Percentiles rank a stretch among this genome's conserved stretches.
Evolutionary conservation across 2,329 filamentous ascomycete species (phyloP).

Genomic region (Hysterium pulicare): DNA sequence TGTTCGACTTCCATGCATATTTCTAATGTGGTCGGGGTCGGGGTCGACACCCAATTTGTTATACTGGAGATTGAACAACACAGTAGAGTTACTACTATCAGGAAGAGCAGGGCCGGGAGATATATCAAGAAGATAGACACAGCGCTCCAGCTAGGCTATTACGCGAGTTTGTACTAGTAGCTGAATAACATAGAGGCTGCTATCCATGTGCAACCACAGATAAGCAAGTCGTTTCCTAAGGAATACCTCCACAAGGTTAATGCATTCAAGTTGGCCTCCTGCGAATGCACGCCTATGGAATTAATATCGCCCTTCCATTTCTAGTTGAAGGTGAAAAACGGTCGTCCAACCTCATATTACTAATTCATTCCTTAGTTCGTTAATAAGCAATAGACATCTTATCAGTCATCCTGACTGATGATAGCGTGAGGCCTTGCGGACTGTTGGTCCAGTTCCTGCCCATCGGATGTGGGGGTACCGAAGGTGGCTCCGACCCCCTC

Average conservation of each 20-base stretch:
- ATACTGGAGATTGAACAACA: neutral
- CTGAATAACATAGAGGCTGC: conserved; percentile 14
- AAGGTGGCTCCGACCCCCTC: no score
- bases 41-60: no score
- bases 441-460: no score
- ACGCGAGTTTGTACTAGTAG: conserved; percentile 13
- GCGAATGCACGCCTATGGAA: conserved; percentile 11
- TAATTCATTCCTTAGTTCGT: no score
- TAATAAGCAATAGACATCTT: no score
- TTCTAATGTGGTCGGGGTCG: no score
- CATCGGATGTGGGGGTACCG: no score
- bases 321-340: no score
- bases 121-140: conserved; percentile 16
- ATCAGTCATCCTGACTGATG: no score
- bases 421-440: no score
- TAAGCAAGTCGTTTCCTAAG: conserved; percentile 12
- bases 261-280: conserved; percentile 9
- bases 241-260: conserved; percentile 16
- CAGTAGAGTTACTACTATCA: neutral
- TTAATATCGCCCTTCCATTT: conserved; percentile 14
- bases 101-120: conserved; percentile 1
- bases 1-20: no score
- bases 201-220: conserved; percentile 13
- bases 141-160: conserved; percentile 14
- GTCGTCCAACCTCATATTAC: no score